These are phyloP conservation scores for Lasiodiplodia sp. DNA, from an alignment of 2,329 filamentous ascomycete genomes.

Conservation along the genomic window DNA sequence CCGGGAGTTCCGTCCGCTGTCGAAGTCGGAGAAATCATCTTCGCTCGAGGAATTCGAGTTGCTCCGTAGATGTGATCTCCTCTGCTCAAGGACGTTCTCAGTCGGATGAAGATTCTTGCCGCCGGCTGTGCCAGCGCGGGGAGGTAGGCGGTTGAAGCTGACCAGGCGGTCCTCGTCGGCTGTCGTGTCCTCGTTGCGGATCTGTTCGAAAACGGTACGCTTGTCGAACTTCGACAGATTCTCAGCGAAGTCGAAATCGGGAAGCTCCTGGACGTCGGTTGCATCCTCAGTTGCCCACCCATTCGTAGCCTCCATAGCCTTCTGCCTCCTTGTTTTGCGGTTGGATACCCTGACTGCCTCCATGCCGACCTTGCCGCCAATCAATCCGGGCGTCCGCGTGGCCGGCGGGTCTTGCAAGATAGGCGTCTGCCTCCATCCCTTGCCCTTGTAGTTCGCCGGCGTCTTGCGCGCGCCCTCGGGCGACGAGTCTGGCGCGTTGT, in stretches of 20 bases:
- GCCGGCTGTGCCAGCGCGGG: constrained; percentile 58
- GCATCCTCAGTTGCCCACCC: constrained; percentile 97
- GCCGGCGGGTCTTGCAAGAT: constrained; percentile 65
- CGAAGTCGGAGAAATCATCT: constrained; percentile 47
- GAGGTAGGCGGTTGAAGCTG: constrained; percentile 76
- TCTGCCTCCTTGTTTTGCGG: constrained; percentile 55
- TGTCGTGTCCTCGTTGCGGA: constrained; percentile 84
- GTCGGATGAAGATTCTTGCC: constrained; percentile 92
- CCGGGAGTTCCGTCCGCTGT: constrained; percentile 47
- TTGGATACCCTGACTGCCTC: constrained; percentile 47
- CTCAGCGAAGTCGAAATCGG: constrained; percentile 91
- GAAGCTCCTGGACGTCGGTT: constrained; percentile 90
- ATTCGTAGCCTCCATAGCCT: constrained; percentile 67
- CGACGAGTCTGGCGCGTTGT: constrained; percentile 38
- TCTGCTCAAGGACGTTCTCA: constrained; percentile 83
- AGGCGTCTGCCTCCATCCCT: constrained; percentile 73
- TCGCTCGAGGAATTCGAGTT: constrained; percentile 41
- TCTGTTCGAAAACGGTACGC: constrained; percentile 87
- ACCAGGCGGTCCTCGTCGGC: constrained; percentile 93
- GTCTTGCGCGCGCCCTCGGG: constrained; percentile 42
- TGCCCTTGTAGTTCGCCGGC: constrained; percentile 57
- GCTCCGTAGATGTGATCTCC: constrained; percentile 41
- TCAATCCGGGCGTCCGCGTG: constrained; percentile 50
- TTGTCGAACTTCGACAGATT: constrained; percentile 96
- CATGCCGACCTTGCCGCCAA: constrained; percentile 46